These are phyloP conservation scores for Neurospora sp. DNA, from an alignment of 2,329 filamentous ascomycete species.

Conservation along the genomic window DNA sequence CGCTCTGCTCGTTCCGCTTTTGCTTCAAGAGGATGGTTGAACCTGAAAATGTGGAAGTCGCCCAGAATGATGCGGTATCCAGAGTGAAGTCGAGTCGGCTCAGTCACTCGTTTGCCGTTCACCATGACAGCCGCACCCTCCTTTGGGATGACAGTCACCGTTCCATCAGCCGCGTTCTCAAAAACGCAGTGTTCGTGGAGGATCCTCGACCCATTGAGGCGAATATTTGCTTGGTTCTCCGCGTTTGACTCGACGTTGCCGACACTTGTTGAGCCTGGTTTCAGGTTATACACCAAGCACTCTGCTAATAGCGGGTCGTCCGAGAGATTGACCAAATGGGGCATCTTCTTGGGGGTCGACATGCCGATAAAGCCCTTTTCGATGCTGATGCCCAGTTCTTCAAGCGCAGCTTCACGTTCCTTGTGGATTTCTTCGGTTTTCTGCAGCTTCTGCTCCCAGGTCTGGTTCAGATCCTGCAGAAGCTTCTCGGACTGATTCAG, in stretches of 20 bases:
- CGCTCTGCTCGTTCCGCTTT: constrained; percentile 83
- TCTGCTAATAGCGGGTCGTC: constrained; percentile 88
- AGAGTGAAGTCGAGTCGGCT: constrained; percentile 76
- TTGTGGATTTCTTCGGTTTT: constrained; percentile 98
- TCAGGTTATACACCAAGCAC: constrained; percentile 95
- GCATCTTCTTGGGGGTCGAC: constrained; percentile 97
- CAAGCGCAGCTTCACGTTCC: constrained; percentile 85
- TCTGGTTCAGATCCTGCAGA: constrained; percentile 91
- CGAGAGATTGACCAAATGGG: constrained; percentile 96
- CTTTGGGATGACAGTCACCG: constrained; percentile 80
- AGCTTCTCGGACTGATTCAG: constrained; percentile 94
- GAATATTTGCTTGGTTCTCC: constrained; percentile 70
- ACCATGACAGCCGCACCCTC: constrained; percentile 98
- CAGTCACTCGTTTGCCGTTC: constrained; percentile 82
- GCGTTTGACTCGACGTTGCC: constrained; percentile 84
- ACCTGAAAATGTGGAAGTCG: constrained; percentile 97
- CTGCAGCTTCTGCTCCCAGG: constrained; percentile 91
- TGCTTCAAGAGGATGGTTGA: constrained; percentile 96
- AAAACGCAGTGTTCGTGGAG: constrained; percentile 88
- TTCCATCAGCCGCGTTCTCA: constrained; percentile 76
- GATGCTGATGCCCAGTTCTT: constrained; percentile 96
- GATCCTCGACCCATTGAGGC: constrained; percentile 88
- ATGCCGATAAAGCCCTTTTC: constrained; percentile 96
- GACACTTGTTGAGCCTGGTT: constrained; percentile 87
- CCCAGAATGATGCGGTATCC: constrained; percentile 92